A percentile compares a stretch with the other conserved stretches of the same genome.
Evolutionary conservation across 495 filamentous ascomycete genomes (phyloP).

Genomic region (Cryomyces minteri): DNA sequence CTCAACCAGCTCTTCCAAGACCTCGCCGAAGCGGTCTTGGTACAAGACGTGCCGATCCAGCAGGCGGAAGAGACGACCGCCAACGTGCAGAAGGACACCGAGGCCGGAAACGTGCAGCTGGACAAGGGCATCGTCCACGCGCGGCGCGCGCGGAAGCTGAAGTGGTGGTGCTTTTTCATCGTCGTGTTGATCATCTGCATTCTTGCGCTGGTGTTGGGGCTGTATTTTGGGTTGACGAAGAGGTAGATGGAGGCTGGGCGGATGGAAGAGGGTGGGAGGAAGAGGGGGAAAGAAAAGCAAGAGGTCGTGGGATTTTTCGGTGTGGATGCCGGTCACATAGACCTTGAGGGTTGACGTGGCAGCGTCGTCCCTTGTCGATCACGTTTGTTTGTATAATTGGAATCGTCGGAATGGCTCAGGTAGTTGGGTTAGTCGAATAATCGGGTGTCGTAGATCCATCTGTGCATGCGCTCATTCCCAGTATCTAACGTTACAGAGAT

Average conservation of each 20-base stretch:
- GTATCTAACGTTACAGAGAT: too few relatives aligned
- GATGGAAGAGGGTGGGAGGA: too few relatives aligned
- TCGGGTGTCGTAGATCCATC: too few relatives aligned
- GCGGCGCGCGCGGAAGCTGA: constrained; percentile 38
- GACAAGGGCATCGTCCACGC: constrained; percentile 40
- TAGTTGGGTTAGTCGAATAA: too few relatives aligned
- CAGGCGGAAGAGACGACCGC: constrained; percentile 35
- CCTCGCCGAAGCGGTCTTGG: constrained; percentile 43
- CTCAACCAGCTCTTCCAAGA: constrained; percentile 47
- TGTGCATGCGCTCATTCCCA: too few relatives aligned
- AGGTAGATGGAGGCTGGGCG: not conserved
- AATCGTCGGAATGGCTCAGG: too few relatives aligned
- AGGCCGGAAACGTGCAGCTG: constrained; percentile 40
- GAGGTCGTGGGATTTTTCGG: too few relatives aligned
- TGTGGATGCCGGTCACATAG: too few relatives aligned
- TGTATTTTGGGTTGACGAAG: constrained; percentile 21
- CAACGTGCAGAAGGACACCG: constrained; percentile 35
- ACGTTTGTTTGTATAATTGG: too few relatives aligned
- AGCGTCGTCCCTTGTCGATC: too few relatives aligned
- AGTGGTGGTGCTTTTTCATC: constrained; percentile 52
- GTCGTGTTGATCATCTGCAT: constrained; percentile 28
- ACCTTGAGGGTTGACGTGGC: too few relatives aligned
- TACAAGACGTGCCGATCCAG: constrained; percentile 38
- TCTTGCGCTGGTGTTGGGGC: constrained; percentile 20
- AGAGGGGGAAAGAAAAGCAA: too few relatives aligned